Evolutionary conservation across 2,329 filamentous ascomycete genomes (phyloP).

Genomic region (Fusarium udum): DNA sequence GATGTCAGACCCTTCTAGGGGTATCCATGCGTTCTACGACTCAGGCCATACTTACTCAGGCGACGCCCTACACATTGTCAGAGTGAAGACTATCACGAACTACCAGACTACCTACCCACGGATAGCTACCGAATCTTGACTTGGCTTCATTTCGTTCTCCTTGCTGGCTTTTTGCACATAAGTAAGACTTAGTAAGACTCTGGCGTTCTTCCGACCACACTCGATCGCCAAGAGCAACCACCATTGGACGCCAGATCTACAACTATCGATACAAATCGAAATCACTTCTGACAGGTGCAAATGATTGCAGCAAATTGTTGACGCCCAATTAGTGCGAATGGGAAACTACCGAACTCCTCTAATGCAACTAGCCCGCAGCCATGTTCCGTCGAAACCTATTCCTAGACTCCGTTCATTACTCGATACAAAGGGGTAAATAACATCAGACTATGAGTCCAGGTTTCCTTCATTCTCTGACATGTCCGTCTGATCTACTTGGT

Average conservation of each 20-base stretch:
- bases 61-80: not conserved
- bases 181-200: not conserved
- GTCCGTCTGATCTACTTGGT: not conserved
- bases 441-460: conserved; percentile 3
- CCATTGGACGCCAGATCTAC: conserved; percentile 13
- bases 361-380: conserved; percentile 8
- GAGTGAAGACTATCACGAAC: not conserved
- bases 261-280: conserved; percentile 2
- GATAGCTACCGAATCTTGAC: not conserved
- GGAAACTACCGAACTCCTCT: conserved; percentile 18
- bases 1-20: conserved; percentile 8
- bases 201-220: not conserved
- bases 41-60: conserved; percentile 22
- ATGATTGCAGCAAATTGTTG: conserved; percentile 13
- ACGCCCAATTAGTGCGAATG: conserved; percentile 16
- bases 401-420: conserved; percentile 21
- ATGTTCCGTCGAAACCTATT: conserved; percentile 21
- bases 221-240: not conserved
- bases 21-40: conserved; percentile 14
- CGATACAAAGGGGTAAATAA: conserved; percentile 27
- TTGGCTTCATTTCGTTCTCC: conserved; percentile 1
- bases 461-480: conserved; percentile 3
- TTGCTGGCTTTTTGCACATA: not conserved
- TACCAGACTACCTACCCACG: not conserved
- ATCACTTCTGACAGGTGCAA: conserved; percentile 22